Evolutionary conservation across 2,329 filamentous ascomycete species (phyloP), one percentile per base, ranked within the genome.

Genomic region (Aspergillus tanneri): DNA sequence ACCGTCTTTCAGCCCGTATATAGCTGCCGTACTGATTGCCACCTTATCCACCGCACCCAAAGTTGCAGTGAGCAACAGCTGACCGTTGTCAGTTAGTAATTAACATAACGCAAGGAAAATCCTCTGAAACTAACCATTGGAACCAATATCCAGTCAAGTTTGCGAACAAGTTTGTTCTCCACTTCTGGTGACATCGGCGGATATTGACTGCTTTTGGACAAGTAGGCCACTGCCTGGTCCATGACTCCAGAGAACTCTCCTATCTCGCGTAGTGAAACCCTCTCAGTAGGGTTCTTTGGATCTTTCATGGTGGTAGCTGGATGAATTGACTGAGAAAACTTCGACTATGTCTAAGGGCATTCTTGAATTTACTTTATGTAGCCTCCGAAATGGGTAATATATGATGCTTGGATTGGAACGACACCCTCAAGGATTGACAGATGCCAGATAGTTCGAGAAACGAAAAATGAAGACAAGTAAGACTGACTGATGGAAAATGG

Each of bases 131-230:
- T 78, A 16, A 83, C 68, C 35, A 83, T 68, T 1, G 81, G 79
- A n/a, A 83, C 74, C 10, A 84, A 66, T 11, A 69, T 68, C 58
- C 67, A 71, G 58, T 84, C 81, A 49, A 84, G 81, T 61, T 81
- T 82, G 16, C 74, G 69, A 32, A 83, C 53, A 37, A 67, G 22
- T 34, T 46, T 59, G 28, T 47, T 62, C 50, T 66, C 63, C 12
- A 52, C 51, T 25, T 57, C 55, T 4, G 52, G 45, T 2, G 61
- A 50, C 49, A 64, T 35, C 4, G 61, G 57, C 1, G 53, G 55
- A 12, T 59, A 57, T 10, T 47, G 46, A 16, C 38, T 19, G 11
- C 44, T 43, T 25, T 63, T 53, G 4, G 55, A 52, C 4, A 65
- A 50, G 41, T 59, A 65, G n/a, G 56, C 27, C 10, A 60, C 61